Percentiles rank a stretch among this genome's conserved stretches.
These are phyloP conservation scores for Brachypodium distachyon DNA, from an alignment of 202 grass and related monocot species.

Conservation along the genomic window DNA sequence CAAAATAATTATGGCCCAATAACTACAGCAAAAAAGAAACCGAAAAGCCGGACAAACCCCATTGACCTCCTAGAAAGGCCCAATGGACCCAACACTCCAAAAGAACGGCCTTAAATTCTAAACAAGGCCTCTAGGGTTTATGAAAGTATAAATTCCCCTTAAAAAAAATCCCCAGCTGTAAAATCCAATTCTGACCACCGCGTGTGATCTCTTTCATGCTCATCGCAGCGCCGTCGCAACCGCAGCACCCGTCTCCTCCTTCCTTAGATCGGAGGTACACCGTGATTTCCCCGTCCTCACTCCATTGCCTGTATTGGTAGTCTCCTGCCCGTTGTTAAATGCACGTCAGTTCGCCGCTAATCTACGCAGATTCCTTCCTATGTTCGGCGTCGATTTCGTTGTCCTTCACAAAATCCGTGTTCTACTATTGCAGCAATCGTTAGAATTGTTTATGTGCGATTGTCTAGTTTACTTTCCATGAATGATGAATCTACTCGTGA, in stretches of 20 bases:
- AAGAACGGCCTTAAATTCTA: too few relatives aligned
- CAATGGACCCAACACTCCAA: not conserved
- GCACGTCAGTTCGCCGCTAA: not conserved
- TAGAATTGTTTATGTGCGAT: not conserved
- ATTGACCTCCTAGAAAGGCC: not conserved
- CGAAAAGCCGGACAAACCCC: not conserved
- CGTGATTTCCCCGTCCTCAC: not conserved
- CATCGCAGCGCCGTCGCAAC: not conserved
- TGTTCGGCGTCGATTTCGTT: not conserved
- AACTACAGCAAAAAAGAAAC: not conserved
- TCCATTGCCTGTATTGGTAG: not conserved
- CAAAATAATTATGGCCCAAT: too few relatives aligned
- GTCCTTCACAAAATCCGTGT: not conserved
- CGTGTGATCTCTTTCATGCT: not conserved
- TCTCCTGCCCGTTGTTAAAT: not conserved
- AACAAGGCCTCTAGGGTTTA: not conserved
- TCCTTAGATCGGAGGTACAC: conserved; percentile 8
- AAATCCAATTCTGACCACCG: not conserved
- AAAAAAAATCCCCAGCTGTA: too few relatives aligned
- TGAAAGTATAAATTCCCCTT: too few relatives aligned
- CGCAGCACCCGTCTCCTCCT: not conserved
- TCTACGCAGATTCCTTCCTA: not conserved
- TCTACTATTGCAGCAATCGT: not conserved
- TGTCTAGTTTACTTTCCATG: not conserved
- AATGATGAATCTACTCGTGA: not conserved